phyloP scores from a whole-genome alignment of 2,329 filamentous ascomycete species.

The Penicillium fuscoglaucum region DNA sequence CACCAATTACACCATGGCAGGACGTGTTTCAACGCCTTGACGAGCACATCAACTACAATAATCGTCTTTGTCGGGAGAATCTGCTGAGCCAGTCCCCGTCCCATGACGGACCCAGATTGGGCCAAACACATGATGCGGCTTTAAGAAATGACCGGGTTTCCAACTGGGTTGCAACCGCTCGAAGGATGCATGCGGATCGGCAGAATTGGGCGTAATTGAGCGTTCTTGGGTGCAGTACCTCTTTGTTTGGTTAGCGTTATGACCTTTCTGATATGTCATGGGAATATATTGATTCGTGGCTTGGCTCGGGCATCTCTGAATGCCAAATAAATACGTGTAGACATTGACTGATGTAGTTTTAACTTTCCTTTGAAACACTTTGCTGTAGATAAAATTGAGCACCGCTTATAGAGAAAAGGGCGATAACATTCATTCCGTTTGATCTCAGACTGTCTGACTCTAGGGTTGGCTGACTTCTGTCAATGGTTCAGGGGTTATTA shows the following conservation, averaged over 20 bases:
- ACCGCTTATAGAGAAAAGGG: not conserved
- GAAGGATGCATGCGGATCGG: slow-evolving; percentile 20
- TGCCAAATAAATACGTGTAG: not conserved
- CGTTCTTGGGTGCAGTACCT: not conserved
- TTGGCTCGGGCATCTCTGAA: not conserved
- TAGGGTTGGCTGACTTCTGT: not conserved
- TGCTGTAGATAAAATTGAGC: not conserved
- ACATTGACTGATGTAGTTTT: not conserved
- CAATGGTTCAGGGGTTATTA: not conserved
- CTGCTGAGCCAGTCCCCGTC: slow-evolving; percentile 27
- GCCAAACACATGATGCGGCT: slow-evolving; percentile 11
- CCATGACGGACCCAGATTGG: slow-evolving; percentile 28
- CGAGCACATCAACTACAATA: not conserved
- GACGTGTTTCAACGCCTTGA: not conserved
- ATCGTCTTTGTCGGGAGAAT: not conserved
- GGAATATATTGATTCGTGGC: not conserved
- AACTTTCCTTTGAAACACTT: not conserved
- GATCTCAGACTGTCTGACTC: not conserved
- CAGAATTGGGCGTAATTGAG: not conserved
- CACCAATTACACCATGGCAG: not conserved
- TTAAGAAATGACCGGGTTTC: slow-evolving; percentile 15
- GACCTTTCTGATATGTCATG: not conserved
- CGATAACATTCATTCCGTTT: not conserved
- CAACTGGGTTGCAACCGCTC: slow-evolving; percentile 29
- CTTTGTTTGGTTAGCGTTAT: not conserved